These are phyloP conservation scores for Austroboletus eburneus DNA, from an alignment of 768 basidiomycete genomes.

Conservation along the genomic window DNA sequence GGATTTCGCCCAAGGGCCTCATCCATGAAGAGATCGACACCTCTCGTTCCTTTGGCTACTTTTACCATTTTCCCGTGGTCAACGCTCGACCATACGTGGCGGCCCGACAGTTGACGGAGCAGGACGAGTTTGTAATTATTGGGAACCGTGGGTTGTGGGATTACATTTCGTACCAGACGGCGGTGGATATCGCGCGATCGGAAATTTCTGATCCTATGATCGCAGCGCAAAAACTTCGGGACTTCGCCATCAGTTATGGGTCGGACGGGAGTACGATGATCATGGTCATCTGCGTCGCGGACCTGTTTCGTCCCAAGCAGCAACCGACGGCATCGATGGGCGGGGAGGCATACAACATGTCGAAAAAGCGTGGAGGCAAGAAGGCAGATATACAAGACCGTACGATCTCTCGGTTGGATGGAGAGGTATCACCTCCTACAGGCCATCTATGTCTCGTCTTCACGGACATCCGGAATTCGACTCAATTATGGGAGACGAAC, in stretches of 20 bases:
- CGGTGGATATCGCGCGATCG: conserved; percentile 89
- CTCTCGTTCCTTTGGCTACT: conserved; percentile 93
- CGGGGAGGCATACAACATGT: conserved; percentile 26
- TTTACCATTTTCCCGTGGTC: conserved; percentile 82
- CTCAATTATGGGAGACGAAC: conserved; percentile 93
- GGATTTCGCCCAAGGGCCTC: conserved; percentile 85
- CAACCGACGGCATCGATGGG: conserved; percentile 39
- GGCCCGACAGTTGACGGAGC: conserved; percentile 63
- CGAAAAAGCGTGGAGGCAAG: conserved; percentile 35
- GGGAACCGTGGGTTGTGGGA: conserved; percentile 94
- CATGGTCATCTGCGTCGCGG: conserved; percentile 88
- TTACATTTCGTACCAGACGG: conserved; percentile 89
- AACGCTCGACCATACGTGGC: conserved; percentile 83
- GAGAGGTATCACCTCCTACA: conserved; percentile 77
- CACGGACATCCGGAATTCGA: conserved; percentile 97
- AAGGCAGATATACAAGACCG: conserved; percentile 53
- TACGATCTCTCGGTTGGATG: conserved; percentile 58
- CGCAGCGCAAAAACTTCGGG: conserved; percentile 94
- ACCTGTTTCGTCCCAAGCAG: conserved; percentile 61
- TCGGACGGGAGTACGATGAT: conserved; percentile 94
- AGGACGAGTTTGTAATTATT: conserved; percentile 95
- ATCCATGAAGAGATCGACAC: conserved; percentile 91
- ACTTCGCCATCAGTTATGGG: conserved; percentile 96
- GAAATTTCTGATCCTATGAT: conserved; percentile 72
- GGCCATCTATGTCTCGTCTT: conserved; percentile 93